Evolutionary conservation across 352 stramenopile species (phyloP).

Genomic region (Lagenidium giganteum): DNA sequence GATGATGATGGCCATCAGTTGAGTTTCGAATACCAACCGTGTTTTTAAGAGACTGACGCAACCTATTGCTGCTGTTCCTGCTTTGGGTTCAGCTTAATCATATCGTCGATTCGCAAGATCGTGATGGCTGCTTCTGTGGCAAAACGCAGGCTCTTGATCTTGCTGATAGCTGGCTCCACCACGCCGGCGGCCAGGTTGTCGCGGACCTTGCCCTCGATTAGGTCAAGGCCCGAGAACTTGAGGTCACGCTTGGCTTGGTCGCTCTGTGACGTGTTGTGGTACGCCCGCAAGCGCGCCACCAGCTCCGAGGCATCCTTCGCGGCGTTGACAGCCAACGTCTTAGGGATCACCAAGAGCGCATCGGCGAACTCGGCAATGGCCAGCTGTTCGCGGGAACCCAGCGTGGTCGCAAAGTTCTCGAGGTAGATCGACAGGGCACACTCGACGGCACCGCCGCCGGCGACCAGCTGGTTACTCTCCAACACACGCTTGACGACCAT

Average conservation of each 20-base stretch:
- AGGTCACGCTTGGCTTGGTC: constrained; percentile 70
- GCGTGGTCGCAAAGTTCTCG: constrained; percentile 96
- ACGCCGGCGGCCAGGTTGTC: constrained; percentile 97
- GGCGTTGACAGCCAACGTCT: constrained; percentile 98
- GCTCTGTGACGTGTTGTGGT: constrained; percentile 96
- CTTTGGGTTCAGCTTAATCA: constrained; percentile 95
- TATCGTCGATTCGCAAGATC: constrained; percentile 99
- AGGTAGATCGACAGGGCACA: constrained; percentile 97
- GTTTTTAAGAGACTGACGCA: constrained; percentile 35
- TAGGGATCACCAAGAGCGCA: constrained; percentile 97
- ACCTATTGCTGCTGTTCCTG: constrained; percentile 74
- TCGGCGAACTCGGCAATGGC: constrained; percentile 99
- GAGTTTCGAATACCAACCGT: constrained; percentile 23
- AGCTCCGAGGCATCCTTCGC: constrained; percentile 99
- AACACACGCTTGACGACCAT: constrained; percentile 99
- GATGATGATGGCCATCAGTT: constrained; percentile 10
- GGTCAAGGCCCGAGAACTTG: constrained; percentile 93
- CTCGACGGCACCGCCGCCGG: constrained; percentile 97
- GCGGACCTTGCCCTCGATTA: constrained; percentile 92
- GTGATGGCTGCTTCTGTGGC: constrained; percentile 99
- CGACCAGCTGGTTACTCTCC: constrained; percentile 98
- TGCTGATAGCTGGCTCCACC: constrained; percentile 99
- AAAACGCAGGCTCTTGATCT: constrained; percentile 99
- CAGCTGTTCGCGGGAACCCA: constrained; percentile 97
- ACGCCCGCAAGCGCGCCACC: constrained; percentile 94